Conservation (phyloP, 192 early-diverging fungal genomes). For the Gaertneriomyces sp. region DNA sequence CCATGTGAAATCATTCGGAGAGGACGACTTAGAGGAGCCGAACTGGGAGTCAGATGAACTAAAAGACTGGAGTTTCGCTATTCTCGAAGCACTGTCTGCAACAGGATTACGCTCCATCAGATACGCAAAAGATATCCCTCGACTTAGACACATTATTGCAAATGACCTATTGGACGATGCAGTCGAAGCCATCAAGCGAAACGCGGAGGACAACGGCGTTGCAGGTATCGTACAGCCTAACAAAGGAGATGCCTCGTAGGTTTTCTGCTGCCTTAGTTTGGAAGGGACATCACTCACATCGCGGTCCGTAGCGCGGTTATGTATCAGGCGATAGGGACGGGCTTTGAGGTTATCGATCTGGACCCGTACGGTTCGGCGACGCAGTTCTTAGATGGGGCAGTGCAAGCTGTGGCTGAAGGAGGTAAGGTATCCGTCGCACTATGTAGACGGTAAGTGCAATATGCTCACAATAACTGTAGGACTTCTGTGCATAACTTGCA, state of each 20-base stretch:
- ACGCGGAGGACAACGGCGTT: slow-evolving; percentile 79
- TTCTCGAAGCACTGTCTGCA: slow-evolving; percentile 93
- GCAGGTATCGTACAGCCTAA: slow-evolving; percentile 73
- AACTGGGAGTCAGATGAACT: slow-evolving; percentile 1
- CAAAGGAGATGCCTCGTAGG: slow-evolving; percentile 80
- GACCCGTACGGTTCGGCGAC: slow-evolving; percentile 97
- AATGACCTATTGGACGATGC: slow-evolving; percentile 92
- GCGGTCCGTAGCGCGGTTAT: slow-evolving; percentile 32
- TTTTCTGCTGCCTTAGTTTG: background rate
- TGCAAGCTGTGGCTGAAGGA: slow-evolving; percentile 84
- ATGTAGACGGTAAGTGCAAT: background rate
- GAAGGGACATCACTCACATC: background rate
- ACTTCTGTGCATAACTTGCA: slow-evolving; percentile 95
- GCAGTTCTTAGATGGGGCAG: slow-evolving; percentile 92
- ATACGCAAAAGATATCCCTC: slow-evolving; percentile 87
- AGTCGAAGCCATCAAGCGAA: slow-evolving; percentile 81
- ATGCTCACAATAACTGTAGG: slow-evolving; percentile 37
- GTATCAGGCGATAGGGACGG: slow-evolving; percentile 35
- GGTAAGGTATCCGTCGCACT: slow-evolving; percentile 36
- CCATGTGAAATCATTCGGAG: slow-evolving; percentile 2
- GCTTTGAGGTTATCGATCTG: slow-evolving; percentile 86
- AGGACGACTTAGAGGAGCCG: background rate
- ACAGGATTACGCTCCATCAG: slow-evolving; percentile 92
- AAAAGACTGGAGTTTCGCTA: slow-evolving; percentile 32
- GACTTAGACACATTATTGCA: slow-evolving; percentile 72